phyloP scores from a whole-genome alignment of 1,284 basidiomycete genomes.

The Cryptococcus maquisensis region DNA sequence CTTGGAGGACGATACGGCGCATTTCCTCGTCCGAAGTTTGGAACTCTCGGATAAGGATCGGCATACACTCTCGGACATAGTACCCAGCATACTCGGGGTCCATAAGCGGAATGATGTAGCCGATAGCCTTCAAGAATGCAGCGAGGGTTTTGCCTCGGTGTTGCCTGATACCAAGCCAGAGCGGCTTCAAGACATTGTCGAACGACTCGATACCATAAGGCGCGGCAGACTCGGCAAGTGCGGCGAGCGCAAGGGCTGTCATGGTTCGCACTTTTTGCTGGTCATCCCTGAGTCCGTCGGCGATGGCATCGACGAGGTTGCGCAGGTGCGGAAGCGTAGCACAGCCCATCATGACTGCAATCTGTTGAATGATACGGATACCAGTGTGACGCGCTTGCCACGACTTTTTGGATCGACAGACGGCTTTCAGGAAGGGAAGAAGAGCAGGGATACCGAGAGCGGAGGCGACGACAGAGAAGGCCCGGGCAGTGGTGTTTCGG shows the following conservation, averaged over 20 bases:
- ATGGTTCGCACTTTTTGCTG: constrained; percentile 99
- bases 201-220: constrained; percentile 99
- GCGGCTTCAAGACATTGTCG: constrained; percentile 94
- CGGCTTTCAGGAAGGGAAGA: constrained; percentile 95
- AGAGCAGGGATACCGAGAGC: constrained; percentile 96
- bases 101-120: constrained; percentile 99
- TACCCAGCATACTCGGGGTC: constrained; percentile 98
- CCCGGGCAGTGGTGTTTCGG: constrained; percentile 96
- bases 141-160: constrained; percentile 98
- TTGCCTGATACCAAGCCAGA: constrained; percentile 96
- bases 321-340: constrained; percentile 96
- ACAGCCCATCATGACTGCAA: constrained; percentile 99
- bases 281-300: constrained; percentile 92
- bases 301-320: constrained; percentile 94
- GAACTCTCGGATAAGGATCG: constrained; percentile 98
- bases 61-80: constrained; percentile 95
- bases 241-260: constrained; percentile 95
- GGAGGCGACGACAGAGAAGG: constrained; percentile 98
- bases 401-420: constrained; percentile 97
- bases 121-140: constrained; percentile 97
- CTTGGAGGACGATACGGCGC: constrained; percentile 99
- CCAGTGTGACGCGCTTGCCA: constrained; percentile 99
- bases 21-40: constrained; percentile 99
- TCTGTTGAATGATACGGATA: constrained; percentile 98
- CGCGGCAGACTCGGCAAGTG: constrained; percentile 92